Base-by-base conservation (phyloP, 2,329 filamentous ascomycete species). In the Purpureocillium lavendulum region DNA sequence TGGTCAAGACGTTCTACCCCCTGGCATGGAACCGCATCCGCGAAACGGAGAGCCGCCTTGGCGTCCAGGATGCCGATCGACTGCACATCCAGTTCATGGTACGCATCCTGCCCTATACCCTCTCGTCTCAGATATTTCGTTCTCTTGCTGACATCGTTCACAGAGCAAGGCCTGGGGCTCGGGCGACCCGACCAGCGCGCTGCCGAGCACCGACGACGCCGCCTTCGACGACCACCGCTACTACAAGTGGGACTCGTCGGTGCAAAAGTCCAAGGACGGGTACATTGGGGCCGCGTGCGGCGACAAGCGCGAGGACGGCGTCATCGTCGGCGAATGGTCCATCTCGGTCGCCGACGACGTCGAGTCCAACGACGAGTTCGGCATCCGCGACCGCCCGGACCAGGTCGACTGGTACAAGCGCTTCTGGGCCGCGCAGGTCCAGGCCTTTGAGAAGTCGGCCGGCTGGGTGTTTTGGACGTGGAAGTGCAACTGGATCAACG, bases 381-480 rank as follows among this genome's bases (percentile, higher is more conserved):
- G 64, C 49, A 66, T 46, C 56, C 60, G 9, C 51, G 49, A 39
- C 49, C 52, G 28, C 16, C 17, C 35, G 4, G 47, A 50, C 16
- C 63, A 73, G 40, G 51, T 55, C 39, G 58, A 53, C 2, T 82
- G 77, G 54, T 81, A 81, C 53, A 57, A 48, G 35, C 56, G 65
- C 33, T 81, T 69, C 65, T 81, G 74, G 56, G 69, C 70, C 0
- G 75, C 75, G 0, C 75, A 80, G 55, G 64, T 70, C 0, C 60
- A 66, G 33, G 57, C 67, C 0, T 80, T 77, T 48, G 76, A 81
- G 58, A 64, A 64, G 40, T 57, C 63, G 13, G 59, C 62, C 7
- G 74, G 75, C 0, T 80, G 73, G 74, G 54, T 75, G 3, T 80
- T 77, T 49, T 81, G 77, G 76, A 66, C 66, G 1, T 80, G 75